These are phyloP conservation scores for Ceratocystis colombiana DNA, from an alignment of 2,329 filamentous ascomycete genomes.

Conservation along the genomic window DNA sequence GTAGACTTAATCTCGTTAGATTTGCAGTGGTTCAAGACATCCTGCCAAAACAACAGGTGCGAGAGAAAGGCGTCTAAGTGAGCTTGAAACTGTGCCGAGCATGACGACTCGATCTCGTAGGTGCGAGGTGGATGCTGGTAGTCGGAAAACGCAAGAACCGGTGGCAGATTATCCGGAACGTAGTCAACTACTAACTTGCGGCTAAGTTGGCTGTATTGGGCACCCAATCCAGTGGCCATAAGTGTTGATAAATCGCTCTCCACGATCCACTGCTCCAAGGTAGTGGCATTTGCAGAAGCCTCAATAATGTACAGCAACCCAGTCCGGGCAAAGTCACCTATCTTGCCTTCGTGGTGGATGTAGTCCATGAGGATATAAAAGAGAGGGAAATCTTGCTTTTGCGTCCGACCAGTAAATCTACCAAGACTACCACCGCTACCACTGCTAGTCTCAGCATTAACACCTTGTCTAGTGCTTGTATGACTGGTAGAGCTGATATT, in stretches of 20 bases:
- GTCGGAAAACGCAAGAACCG: conserved; percentile 81
- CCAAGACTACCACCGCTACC: conserved; percentile 54
- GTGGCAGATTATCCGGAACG: conserved; percentile 62
- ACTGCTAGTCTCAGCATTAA: conserved; percentile 10
- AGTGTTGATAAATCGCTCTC: conserved; percentile 92
- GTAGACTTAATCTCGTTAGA: conserved; percentile 88
- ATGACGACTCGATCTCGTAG: conserved; percentile 62
- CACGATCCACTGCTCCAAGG: conserved; percentile 89
- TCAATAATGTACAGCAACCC: conserved; percentile 94
- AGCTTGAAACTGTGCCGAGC: conserved; percentile 65
- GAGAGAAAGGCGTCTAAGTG: conserved; percentile 90
- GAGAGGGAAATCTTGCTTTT: conserved; percentile 85
- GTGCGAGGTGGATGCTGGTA: conserved; percentile 63
- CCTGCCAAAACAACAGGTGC: conserved; percentile 94
- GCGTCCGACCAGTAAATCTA: conserved; percentile 71
- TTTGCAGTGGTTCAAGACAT: conserved; percentile 89
- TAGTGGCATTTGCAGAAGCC: conserved; percentile 70
- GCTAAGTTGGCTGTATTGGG: conserved; percentile 55
- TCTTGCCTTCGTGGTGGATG: conserved; percentile 87
- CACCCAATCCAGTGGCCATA: conserved; percentile 92
- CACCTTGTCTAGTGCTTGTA: conserved; percentile 14
- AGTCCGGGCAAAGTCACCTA: conserved; percentile 91
- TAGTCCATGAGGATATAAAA: conserved; percentile 96
- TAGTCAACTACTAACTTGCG: conserved; percentile 75
- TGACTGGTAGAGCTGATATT: conserved; percentile 21